phyloP scores from a whole-genome alignment of 306 rosid genomes.

The Delonix regia region DNA sequence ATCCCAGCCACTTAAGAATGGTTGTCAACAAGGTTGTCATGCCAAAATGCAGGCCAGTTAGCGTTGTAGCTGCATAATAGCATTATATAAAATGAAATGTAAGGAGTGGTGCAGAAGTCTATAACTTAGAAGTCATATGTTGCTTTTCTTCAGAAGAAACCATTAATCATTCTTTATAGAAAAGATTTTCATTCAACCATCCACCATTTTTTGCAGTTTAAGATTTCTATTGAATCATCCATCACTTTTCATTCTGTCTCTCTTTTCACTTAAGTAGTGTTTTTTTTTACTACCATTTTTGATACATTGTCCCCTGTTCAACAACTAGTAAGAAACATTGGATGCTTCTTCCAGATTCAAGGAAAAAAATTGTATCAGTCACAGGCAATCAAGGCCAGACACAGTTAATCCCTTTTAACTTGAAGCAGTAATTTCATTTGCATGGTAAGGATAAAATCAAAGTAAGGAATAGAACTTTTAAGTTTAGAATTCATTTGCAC shows the following conservation, averaged over 20 bases:
- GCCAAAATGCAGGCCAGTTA: slow-evolving; percentile 84
- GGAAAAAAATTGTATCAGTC: slow-evolving; percentile 15
- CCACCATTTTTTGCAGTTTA: slow-evolving; percentile 24
- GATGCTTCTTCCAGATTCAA: slow-evolving; percentile 23
- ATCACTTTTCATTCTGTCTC: not conserved
- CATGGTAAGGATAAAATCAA: slow-evolving; percentile 6
- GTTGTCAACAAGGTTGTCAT: slow-evolving; percentile 76
- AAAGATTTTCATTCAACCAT: slow-evolving; percentile 25
- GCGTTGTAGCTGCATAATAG: slow-evolving; percentile 74
- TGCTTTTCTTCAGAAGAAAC: slow-evolving; percentile 27
- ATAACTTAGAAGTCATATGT: slow-evolving; percentile 22
- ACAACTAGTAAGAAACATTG: slow-evolving; percentile 23
- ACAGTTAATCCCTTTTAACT: slow-evolving; percentile 16
- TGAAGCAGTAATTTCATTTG: slow-evolving; percentile 16
- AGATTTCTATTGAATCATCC: no score
- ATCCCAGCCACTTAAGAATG: slow-evolving; percentile 68
- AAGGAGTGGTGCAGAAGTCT: slow-evolving; percentile 19
- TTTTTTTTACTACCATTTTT: slow-evolving; percentile 16
- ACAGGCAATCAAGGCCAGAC: slow-evolving; percentile 24
- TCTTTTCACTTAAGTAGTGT: slow-evolving; percentile 1
- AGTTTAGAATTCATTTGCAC: no score
- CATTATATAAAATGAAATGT: slow-evolving; percentile 35
- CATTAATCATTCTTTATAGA: slow-evolving; percentile 29
- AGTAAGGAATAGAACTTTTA: slow-evolving; percentile 26
- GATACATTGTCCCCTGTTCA: slow-evolving; percentile 18